Percentiles rank a stretch among this genome's conserved stretches.
Evolutionary conservation across 139 green algal genomes (phyloP).

Genomic region (Trebouxia sp.): DNA sequence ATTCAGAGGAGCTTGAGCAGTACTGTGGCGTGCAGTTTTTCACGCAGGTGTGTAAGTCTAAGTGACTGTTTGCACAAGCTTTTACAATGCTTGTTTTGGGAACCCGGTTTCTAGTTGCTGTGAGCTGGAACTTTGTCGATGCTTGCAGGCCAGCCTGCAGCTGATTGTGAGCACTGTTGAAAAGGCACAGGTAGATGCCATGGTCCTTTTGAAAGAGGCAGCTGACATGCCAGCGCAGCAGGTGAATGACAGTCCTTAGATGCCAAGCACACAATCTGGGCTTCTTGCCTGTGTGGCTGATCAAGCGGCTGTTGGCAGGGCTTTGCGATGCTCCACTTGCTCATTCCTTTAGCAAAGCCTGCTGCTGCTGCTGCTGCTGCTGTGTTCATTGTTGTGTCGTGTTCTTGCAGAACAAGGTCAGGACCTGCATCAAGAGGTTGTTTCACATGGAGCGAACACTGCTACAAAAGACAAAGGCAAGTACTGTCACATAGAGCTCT

Average conservation of each 20-base stretch:
- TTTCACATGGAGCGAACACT: constrained; percentile 8
- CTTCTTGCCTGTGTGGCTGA: too few relatives aligned
- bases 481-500: too few relatives aligned
- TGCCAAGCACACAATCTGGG: too few relatives aligned
- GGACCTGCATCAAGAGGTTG: neutral
- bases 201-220: neutral
- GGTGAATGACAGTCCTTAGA: too few relatives aligned
- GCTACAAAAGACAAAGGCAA: neutral
- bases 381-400: too few relatives aligned
- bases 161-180: neutral
- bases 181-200: neutral
- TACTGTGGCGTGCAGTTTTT: neutral
- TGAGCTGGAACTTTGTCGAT: neutral
- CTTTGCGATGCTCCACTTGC: neutral
- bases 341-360: neutral
- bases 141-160: neutral
- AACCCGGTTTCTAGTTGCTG: too few relatives aligned
- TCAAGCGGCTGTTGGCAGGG: too few relatives aligned
- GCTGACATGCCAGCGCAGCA: constrained; percentile 10
- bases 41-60: neutral
- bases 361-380: too few relatives aligned
- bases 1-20: neutral
- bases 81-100: too few relatives aligned
- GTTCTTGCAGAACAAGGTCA: neutral
- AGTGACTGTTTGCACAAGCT: neutral